Evolutionary conservation across 306 rosid genomes (phyloP).

Genomic region (Myrica gale): DNA sequence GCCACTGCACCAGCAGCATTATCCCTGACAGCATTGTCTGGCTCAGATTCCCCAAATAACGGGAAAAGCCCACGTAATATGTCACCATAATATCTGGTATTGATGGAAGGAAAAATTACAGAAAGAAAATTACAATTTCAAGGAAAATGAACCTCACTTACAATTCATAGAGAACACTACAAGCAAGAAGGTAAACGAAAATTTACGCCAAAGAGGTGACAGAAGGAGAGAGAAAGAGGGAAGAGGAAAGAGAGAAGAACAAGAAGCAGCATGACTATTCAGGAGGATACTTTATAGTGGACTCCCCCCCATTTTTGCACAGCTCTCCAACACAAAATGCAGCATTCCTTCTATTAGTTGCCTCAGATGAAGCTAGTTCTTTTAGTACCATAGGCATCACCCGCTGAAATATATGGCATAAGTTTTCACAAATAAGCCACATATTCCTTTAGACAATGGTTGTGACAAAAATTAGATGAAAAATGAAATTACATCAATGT

Average conservation of each 20-base stretch:
- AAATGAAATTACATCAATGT: conserved; percentile 66
- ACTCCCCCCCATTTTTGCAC: conserved; percentile 88
- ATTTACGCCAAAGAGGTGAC: background rate
- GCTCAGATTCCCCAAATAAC: conserved; percentile 90
- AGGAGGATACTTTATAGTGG: conserved; percentile 79
- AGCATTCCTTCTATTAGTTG: conserved; percentile 96
- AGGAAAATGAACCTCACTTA: background rate
- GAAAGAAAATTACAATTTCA: conserved; percentile 13
- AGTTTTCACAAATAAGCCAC: conserved; percentile 31
- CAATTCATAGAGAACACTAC: conserved; percentile 4
- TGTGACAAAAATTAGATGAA: conserved; percentile 5
- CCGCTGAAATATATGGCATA: conserved; percentile 48
- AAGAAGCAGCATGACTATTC: conserved; percentile 1
- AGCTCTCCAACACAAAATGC: conserved; percentile 99
- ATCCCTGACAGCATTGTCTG: conserved; percentile 95
- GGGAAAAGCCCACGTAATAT: conserved; percentile 84
- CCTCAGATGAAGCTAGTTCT: conserved; percentile 80
- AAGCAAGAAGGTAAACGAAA: background rate
- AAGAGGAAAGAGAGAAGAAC: conserved; percentile 7
- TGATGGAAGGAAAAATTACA: conserved; percentile 40
- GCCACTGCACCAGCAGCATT: conserved; percentile 99
- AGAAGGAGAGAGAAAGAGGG: background rate
- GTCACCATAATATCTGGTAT: conserved; percentile 71
- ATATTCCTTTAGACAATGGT: conserved; percentile 1
- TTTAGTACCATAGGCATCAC: conserved; percentile 86